phyloP scores from a whole-genome alignment of 192 early-diverging fungal genomes.

The Backusella circina region DNA sequence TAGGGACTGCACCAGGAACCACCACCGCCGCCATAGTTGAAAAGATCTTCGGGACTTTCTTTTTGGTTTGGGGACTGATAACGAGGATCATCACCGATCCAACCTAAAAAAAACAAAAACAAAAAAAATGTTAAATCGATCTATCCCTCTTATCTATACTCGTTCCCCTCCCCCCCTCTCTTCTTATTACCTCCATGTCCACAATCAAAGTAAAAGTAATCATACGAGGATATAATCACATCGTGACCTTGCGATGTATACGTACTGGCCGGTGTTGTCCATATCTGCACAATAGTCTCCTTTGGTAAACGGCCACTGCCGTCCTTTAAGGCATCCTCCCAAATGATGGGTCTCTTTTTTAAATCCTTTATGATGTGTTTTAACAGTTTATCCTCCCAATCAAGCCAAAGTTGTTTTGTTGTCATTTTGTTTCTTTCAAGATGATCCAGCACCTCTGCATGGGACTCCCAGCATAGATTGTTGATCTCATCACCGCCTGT shows the following conservation, averaged over 20 bases:
- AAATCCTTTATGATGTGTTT: background rate
- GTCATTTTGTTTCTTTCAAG: slow-evolving; percentile 14
- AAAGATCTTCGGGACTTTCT: slow-evolving; percentile 14
- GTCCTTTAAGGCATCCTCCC: slow-evolving; percentile 72
- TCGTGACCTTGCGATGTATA: slow-evolving; percentile 61
- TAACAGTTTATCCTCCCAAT: slow-evolving; percentile 19
- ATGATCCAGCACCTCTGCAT: slow-evolving; percentile 32
- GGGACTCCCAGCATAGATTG: slow-evolving; percentile 50
- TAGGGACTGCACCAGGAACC: slow-evolving; percentile 74
- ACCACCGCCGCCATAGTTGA: slow-evolving; percentile 43
- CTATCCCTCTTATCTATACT: too few relatives aligned
- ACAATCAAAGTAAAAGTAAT: slow-evolving; percentile 72
- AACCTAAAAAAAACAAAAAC: too few relatives aligned
- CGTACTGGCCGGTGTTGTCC: slow-evolving; percentile 53
- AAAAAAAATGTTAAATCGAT: too few relatives aligned
- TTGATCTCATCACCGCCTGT: slow-evolving; percentile 76
- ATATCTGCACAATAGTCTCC: slow-evolving; percentile 63
- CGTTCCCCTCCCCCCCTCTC: background rate
- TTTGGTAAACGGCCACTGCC: slow-evolving; percentile 36
- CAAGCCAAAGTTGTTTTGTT: slow-evolving; percentile 18
- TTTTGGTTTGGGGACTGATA: slow-evolving; percentile 41
- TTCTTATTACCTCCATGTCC: slow-evolving; percentile 49
- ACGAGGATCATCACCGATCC: slow-evolving; percentile 57
- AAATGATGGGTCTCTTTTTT: slow-evolving; percentile 57
- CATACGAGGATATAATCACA: slow-evolving; percentile 55